Conservation (phyloP, 495 filamentous ascomycete genomes). For the Aspergillus bertholletiae region DNA sequence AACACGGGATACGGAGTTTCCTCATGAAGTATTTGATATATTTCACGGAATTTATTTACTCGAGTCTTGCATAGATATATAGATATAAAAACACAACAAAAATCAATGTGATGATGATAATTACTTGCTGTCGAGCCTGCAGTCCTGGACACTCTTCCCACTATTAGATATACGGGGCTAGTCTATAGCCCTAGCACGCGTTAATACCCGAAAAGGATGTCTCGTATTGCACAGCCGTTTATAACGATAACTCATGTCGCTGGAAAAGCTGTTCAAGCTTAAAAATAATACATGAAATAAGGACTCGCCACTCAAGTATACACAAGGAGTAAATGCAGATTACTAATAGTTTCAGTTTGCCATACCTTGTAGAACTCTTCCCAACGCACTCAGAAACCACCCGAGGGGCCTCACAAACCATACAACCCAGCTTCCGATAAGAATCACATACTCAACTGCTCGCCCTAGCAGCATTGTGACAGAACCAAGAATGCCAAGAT, state of each 20-base stretch:
- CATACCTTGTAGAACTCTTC: conserved; percentile 22
- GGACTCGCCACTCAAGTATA: background rate
- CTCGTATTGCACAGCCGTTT: background rate
- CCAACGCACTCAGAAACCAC: conserved; percentile 30
- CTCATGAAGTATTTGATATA: conserved; percentile 7
- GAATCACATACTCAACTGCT: conserved; percentile 30
- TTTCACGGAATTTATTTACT: conserved; percentile 9
- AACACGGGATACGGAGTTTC: conserved; percentile 29
- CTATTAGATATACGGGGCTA: background rate
- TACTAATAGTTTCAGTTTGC: background rate
- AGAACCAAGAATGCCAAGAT: conserved; percentile 35
- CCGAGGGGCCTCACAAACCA: conserved; percentile 42
- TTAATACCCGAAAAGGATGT: background rate
- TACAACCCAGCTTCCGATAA: conserved; percentile 38
- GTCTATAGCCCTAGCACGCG: background rate
- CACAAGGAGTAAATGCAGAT: too few species aligned
- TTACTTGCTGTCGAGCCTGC: background rate
- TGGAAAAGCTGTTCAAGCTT: background rate
- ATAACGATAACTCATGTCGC: background rate
- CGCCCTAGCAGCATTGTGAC: conserved; percentile 30
- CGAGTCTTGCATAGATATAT: background rate
- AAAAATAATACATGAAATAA: background rate
- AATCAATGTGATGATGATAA: too few species aligned
- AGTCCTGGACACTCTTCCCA: background rate
- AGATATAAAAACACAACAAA: too few species aligned